Percentiles rank a stretch among this genome's conserved stretches.
These are phyloP conservation scores for Yamadazyma jaroonii DNA, from an alignment of 1,139 yeast genomes.

Conservation along the genomic window DNA sequence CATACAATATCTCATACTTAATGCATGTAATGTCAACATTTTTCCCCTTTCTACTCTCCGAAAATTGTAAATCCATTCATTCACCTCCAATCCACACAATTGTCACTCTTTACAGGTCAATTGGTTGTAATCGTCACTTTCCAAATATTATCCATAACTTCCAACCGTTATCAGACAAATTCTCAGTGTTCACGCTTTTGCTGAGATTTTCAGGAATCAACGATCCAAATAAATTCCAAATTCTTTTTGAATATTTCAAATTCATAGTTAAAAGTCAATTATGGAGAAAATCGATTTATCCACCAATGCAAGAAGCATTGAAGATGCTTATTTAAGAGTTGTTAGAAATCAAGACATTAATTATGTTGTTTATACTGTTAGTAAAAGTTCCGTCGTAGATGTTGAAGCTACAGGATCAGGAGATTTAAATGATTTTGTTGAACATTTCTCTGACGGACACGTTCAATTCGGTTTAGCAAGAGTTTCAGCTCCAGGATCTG, in stretches of 20 bases:
- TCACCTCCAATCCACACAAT: no score
- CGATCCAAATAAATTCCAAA: background rate
- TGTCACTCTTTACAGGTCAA: no score
- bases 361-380: conserved; percentile 66
- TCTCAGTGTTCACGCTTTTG: conserved; percentile 4
- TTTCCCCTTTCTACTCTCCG: background rate
- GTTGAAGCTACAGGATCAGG: conserved; percentile 62
- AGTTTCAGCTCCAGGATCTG: conserved; percentile 86
- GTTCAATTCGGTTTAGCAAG: conserved; percentile 91
- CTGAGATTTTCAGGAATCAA: conserved; percentile 1
- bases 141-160: no score
- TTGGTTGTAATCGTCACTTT: no score
- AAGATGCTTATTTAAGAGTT: conserved; percentile 59
- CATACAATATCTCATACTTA: no score
- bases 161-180: background rate
- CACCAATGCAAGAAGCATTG: conserved; percentile 58
- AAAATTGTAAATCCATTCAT: no score
- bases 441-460: conserved; percentile 79
- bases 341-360: conserved; percentile 53
- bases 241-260: background rate
- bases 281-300: conserved; percentile 61
- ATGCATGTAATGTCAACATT: conserved; percentile 1
- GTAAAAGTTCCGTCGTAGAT: conserved; percentile 52
- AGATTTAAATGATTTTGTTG: conserved; percentile 73
- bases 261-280: conserved; percentile 4